phyloP scores from a whole-genome alignment of 2,329 filamentous ascomycete genomes.

The Scytalidium lignicola region DNA sequence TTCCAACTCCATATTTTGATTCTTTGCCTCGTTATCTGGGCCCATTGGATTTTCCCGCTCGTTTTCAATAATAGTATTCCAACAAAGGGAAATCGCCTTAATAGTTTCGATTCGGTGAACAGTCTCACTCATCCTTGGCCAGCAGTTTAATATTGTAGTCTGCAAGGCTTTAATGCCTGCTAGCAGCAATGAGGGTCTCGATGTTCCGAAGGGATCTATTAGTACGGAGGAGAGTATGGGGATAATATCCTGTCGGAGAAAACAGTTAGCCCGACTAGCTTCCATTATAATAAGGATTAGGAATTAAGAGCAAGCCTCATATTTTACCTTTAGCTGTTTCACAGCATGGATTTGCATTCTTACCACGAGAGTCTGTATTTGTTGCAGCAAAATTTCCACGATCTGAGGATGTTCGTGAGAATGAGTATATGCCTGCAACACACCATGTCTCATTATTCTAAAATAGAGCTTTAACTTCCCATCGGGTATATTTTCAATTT shows the following conservation, averaged over 20 bases:
- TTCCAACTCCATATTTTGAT: conserved; percentile 5
- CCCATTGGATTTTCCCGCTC: neutral
- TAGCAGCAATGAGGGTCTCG: conserved; percentile 47
- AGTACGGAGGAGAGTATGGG: conserved; percentile 62
- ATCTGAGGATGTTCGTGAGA: conserved; percentile 53
- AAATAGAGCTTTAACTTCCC: conserved; percentile 41
- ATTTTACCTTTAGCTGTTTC: conserved; percentile 61
- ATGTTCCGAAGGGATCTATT: conserved; percentile 61
- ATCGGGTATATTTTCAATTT: conserved; percentile 4
- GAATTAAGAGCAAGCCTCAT: conserved; percentile 19
- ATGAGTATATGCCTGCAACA: conserved; percentile 52
- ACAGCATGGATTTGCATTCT: conserved; percentile 57
- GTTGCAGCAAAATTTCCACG: conserved; percentile 48
- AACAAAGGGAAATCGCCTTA: conserved; percentile 56
- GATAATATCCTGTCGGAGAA: conserved; percentile 52
- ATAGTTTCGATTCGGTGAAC: conserved; percentile 60
- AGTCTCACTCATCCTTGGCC: conserved; percentile 57
- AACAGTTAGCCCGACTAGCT: neutral
- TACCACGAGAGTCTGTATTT: conserved; percentile 44
- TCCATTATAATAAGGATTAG: neutral
- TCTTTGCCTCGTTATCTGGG: neutral
- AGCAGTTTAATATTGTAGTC: conserved; percentile 55
- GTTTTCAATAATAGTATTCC: conserved; percentile 40
- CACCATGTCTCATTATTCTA: conserved; percentile 49
- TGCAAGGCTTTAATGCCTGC: conserved; percentile 45